Conservation (phyloP, 2,329 filamentous ascomycete species). For the Xenoacremonium recifei region DNA sequence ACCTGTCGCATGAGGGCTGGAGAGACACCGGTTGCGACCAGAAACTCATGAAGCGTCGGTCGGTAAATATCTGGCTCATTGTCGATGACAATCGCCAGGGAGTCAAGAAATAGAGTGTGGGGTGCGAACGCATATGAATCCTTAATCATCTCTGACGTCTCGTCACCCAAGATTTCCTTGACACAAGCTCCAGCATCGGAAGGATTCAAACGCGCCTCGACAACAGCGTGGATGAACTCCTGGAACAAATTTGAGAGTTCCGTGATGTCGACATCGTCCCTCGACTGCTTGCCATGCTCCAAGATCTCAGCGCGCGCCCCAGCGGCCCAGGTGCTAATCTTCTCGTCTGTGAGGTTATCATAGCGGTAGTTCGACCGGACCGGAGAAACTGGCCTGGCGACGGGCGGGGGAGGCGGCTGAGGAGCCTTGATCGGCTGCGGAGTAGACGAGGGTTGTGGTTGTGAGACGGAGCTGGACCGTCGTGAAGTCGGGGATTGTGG, state of each 20-base stretch:
- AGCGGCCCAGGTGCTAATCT: conserved; percentile 65
- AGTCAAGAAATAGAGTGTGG: conserved; percentile 76
- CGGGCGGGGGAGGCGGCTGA: conserved; percentile 16
- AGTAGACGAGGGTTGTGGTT: conserved; percentile 17
- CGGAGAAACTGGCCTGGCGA: conserved; percentile 30
- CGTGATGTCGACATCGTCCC: conserved; percentile 65
- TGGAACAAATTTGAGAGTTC: conserved; percentile 74
- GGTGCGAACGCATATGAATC: conserved; percentile 57
- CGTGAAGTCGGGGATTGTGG: conserved; percentile 18
- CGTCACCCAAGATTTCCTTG: conserved; percentile 68
- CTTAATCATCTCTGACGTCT: conserved; percentile 48
- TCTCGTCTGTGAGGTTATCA: conserved; percentile 70
- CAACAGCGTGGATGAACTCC: conserved; percentile 75
- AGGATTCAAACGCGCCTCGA: conserved; percentile 67
- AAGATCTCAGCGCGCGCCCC: conserved; percentile 67
- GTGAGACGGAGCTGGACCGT: conserved; percentile 17
- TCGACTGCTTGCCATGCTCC: conserved; percentile 61
- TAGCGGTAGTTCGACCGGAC: conserved; percentile 62
- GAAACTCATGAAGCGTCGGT: conserved; percentile 61
- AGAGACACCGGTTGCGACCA: conserved; percentile 71
- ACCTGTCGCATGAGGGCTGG: conserved; percentile 72
- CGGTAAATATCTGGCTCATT: conserved; percentile 55
- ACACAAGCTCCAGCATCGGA: conserved; percentile 69
- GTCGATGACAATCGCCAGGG: conserved; percentile 75
- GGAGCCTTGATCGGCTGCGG: conserved; percentile 20